Evolutionary conservation across 495 filamentous ascomycete genomes (phyloP), one percentile per base, ranked within the genome.

Genomic region (Jackrogersella minutella): DNA sequence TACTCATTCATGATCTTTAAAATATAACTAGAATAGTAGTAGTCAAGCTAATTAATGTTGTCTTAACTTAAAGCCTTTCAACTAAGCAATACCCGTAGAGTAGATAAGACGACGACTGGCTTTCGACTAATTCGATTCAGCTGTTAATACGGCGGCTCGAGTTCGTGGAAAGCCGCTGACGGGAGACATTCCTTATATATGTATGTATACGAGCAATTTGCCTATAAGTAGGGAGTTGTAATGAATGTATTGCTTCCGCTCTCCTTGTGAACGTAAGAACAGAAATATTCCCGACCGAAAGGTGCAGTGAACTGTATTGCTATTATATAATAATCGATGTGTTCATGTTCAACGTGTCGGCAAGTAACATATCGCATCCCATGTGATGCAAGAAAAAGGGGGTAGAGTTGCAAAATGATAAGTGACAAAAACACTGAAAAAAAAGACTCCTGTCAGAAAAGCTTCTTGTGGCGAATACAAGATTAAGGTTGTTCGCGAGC

Each of bases 401-500:
- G 26, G 7, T 30, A 30, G 7, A 30, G 26, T 30, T 30, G 7
- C 26, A 30, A 30, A 7, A 30, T n/a, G n/a, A n/a, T n/a, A n/a
- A 53, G 40, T 63, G 49, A 47, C 26, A 53, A 58, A 53, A 63
- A 43, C 40, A 22, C 40, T 10, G n/a, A n/a, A n/a, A 43, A 43
- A 43, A 22, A 2, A 43, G 34, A 69, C 50, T 57, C 47, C 56
- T 30, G 60, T 51, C 36, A 64, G 21, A 21, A 64, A n/a, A n/a
- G n/a, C n/a, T n/a, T n/a, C n/a, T n/a, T 56, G 34, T 24, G 34
- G 37, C 36, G 49, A 47, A 59, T n/a, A 14, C 6, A 40, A 22
- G n/a, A 52, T 55, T 69, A 69, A 69, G 66, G 66, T 69, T 69
- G 65, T 69, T 69, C 61, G 41, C 51, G 61, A 52, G 53, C 36